Conservation (phyloP, 2,329 filamentous ascomycete species). For the Lecanicillium sp. region DNA sequence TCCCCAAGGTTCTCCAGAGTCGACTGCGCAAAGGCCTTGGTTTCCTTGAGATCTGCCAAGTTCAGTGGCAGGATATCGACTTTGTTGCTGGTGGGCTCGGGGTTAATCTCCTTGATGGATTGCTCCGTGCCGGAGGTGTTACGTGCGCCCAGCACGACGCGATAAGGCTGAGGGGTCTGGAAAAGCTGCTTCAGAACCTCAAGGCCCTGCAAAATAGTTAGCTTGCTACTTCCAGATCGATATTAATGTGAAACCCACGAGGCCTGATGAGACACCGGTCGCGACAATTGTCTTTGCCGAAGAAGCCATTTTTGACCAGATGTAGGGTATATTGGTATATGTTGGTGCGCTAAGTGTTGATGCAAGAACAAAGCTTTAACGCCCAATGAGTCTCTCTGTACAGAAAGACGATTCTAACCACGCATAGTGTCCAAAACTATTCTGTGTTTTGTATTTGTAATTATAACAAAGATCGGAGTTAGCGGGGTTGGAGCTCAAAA, state of each 20-base stretch:
- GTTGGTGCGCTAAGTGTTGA: neutral
- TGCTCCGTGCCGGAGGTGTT: slow-evolving; percentile 34
- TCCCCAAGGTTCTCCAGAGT: slow-evolving; percentile 36
- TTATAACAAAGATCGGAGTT: too few species aligned
- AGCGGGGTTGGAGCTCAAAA: too few species aligned
- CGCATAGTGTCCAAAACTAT: too few species aligned
- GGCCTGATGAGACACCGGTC: slow-evolving; percentile 43
- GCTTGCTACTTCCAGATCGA: neutral
- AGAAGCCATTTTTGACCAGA: neutral
- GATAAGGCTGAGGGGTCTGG: slow-evolving; percentile 38
- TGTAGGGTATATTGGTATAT: neutral
- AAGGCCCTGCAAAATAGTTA: slow-evolving; percentile 35
- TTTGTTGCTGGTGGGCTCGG: slow-evolving; percentile 33
- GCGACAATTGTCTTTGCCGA: slow-evolving; percentile 43
- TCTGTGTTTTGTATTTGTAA: too few species aligned
- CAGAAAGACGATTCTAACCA: too few species aligned
- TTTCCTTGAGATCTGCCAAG: slow-evolving; percentile 36
- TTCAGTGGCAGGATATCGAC: slow-evolving; percentile 44
- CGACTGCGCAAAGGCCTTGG: slow-evolving; percentile 41
- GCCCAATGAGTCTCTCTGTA: too few species aligned
- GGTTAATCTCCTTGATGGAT: slow-evolving; percentile 37
- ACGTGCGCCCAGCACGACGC: slow-evolving; percentile 44
- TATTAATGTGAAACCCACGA: slow-evolving; percentile 29
- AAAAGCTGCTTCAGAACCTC: slow-evolving; percentile 48
- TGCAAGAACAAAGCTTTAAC: neutral